Base-by-base conservation (phyloP, 192 early-diverging fungal genomes). In the Cladochytrium replicatum region DNA sequence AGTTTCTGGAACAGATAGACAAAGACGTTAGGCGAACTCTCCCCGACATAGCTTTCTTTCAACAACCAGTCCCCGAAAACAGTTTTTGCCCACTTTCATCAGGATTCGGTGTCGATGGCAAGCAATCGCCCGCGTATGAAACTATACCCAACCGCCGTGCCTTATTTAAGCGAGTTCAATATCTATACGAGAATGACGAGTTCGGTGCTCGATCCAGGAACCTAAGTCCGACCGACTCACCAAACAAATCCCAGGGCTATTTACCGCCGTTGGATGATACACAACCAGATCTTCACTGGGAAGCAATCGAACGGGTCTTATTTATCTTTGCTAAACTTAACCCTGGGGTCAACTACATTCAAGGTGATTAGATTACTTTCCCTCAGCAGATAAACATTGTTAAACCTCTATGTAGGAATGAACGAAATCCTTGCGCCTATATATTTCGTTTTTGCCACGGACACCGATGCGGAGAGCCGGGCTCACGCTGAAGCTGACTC, bases 281-380 rank as follows among this genome's bases (percentile, higher is more conserved):
- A 38, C 57, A 55, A 7, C 67, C 66, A 39, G 82, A 86, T 61
- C 61, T 80, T 50, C 87, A 91, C 52, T 87, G 77, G 71, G 84
- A 88, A 49, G 83, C 76, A 0, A 78, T 89, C 47, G 82, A 83
- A 55, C 64, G 88, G 2, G 73, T 91, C 11, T 52, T 91, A 50
- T 88, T 80, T 44, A 81, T 89, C 27, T 86, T 83, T 58, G 80
- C 83, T 2, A 82, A 84, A 46, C n/a, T n/a, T n/a, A 91, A 89
- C 53, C 81, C 77, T 3, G 88, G 88, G 21, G 72, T 84, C 8
- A 80, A 83, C 1, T 91, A 91, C 54, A 81, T 86, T 13, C 88
- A 91, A 58, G 88, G n/a, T n/a, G n/a, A n/a, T n/a, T n/a, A n/a
- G n/a, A n/a, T n/a, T n/a, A n/a, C n/a, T n/a, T n/a, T n/a, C n/a